Base-by-base conservation (phyloP, 177 flowering plant genomes). In the Telopea speciosissima region DNA sequence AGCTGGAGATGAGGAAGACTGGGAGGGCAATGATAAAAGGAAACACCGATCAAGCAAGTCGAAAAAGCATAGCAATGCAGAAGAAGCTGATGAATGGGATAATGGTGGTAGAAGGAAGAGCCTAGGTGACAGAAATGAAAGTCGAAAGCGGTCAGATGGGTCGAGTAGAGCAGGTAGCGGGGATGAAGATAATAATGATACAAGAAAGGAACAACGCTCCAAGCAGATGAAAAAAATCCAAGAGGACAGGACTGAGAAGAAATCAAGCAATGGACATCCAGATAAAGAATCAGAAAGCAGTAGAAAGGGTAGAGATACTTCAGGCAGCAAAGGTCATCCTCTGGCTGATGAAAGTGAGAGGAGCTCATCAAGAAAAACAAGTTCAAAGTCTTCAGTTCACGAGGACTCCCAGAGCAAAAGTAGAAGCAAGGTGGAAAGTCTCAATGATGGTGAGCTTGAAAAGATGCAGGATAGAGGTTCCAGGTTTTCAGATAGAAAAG, bases 211-310 rank as follows among this genome's bases (percentile, higher is more conserved):
- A 12, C 19, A 12, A 16, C 54, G 54, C 19, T 49, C 19, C 17
- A 85, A 86, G 84, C 85, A 80, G 78, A 23, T 77, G 65, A 90
- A 86, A 85, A 91, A 83, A 73, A 86, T 79, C 58, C 85, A 82
- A 72, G 97, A 87, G 73, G 97, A 87, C 73, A 91, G 85, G 70
- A 75, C 83, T 60, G 83, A 92, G 76, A 93, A 90, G 73, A 87
- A 85, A 68, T 72, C 89, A 68, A 88, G 91, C 70, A 88, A 81
- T 80, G 85, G 88, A 83, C 89, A 90, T 76, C 83, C 79, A 77
- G 93, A 94, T 75, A 90, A 89, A 67, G 95, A 89, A 16, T 76
- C 42, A 28, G 92, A 88, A 63, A 85, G 67, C 78, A 80, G 79
- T 78, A 80, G 78, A 74, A 91, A 85, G 72, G 80, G 81, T 58